Evolutionary conservation across 768 basidiomycete genomes (phyloP), one percentile per base, ranked within the genome.

Genomic region (Collybiopsis luxurians): DNA sequence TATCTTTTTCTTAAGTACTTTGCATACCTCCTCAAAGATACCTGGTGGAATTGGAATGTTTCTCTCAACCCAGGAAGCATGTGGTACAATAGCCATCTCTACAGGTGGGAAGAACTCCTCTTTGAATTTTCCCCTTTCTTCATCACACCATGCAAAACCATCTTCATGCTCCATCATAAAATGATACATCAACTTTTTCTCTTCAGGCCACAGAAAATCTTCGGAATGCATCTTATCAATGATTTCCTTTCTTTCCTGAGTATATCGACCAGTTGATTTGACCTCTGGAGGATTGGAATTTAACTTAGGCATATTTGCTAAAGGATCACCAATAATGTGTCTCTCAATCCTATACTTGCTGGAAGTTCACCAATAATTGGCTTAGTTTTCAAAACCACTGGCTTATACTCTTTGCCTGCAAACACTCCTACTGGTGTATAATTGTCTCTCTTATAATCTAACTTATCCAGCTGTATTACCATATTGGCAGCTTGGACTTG

Each of bases 121-220:
- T 0, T 54, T 40, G 24, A 78, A 76, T 0, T 44, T 39, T 0
- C 79, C 75, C 9, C 67, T 63, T 49, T 80, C 73, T 0, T 38
- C 7, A 6, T 78, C 71, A 2, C 69, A 58, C 75, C 73, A 81
- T 0, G 77, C 74, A 30, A 81, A 73, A 0, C 57, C 73, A 0
- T 59, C 10, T 24, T 77, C 61, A 6, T 75, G 68, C 12, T 55
- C 19, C 21, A 50, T 59, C 54, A 78, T 61, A 2, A 75, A 49
- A 19, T 74, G 63, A 30, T 74, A 66, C 0, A 71, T 24, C 4
- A 78, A 56, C 6, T 63, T 63, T 2, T 58, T 55, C 44, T 77
- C 75, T 19, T 71, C 69, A 0, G 63, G 61, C 62, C 55, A 67
- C 0, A 79, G 64, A 53, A 77, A 77, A 1, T 42, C 43, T 4